Percentiles rank a stretch among this genome's conserved stretches.
Conservation (phyloP, 2,329 filamentous ascomycete species). For the Harringtonia lauricola region DNA sequence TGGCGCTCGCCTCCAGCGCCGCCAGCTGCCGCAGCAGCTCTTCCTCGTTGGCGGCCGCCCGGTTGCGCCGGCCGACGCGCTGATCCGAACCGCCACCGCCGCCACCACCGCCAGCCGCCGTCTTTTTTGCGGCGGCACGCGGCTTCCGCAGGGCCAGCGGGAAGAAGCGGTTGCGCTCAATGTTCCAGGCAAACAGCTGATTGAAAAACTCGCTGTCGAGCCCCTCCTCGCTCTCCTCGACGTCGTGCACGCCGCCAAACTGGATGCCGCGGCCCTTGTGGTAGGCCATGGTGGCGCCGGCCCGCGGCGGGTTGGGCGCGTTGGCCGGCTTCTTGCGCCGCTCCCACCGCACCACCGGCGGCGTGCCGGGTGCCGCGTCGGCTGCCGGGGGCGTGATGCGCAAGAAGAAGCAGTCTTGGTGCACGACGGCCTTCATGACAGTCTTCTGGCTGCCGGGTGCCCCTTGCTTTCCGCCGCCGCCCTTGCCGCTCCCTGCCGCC, state of each 20-base stretch:
- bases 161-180: conserved; percentile 93
- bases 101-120: conserved; percentile 24
- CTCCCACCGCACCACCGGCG: conserved; percentile 79
- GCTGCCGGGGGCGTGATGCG: conserved; percentile 62
- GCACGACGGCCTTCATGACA: conserved; percentile 74
- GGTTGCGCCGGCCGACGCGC: conserved; percentile 49
- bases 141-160: conserved; percentile 67
- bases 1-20: conserved; percentile 53
- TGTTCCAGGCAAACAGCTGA: conserved; percentile 81
- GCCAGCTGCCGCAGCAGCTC: conserved; percentile 81
- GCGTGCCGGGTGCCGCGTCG: conserved; percentile 53
- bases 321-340: conserved; percentile 87
- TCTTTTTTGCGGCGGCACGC: conserved; percentile 52
- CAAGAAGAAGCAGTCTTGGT: conserved; percentile 92
- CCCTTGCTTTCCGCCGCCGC: conserved; percentile 13
- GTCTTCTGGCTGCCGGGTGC: conserved; percentile 51
- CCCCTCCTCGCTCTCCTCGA: conserved; percentile 83
- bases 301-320: conserved; percentile 68
- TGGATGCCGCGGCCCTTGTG: conserved; percentile 88
- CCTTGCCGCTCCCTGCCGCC: conserved; percentile 50
- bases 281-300: conserved; percentile 85
- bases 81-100: conserved; percentile 27
- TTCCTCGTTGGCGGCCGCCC: conserved; percentile 83
- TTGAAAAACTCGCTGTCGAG: conserved; percentile 99
- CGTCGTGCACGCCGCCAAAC: conserved; percentile 91